These are phyloP conservation scores for Cicer arietinum DNA, from an alignment of 306 rosid species.

Conservation along the genomic window DNA sequence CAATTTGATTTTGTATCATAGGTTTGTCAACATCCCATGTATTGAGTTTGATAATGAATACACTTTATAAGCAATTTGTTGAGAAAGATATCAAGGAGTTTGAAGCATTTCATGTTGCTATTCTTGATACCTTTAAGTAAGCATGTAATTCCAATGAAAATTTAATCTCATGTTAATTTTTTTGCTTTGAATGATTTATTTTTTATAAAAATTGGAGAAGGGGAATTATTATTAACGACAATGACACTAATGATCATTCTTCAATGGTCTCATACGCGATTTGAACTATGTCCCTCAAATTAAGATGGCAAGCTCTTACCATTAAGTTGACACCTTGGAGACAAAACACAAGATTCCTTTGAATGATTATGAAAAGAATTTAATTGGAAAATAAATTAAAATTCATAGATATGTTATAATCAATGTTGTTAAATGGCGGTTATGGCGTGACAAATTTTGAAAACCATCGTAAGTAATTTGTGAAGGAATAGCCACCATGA, in stretches of 20 bases:
- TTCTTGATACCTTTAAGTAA: slow-evolving; percentile 71
- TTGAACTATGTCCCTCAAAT: no score
- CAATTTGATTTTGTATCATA: slow-evolving; percentile 41
- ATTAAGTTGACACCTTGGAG: no score
- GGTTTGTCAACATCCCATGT: slow-evolving; percentile 46
- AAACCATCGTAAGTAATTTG: no score
- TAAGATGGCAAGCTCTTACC: no score
- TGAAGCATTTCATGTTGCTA: slow-evolving; percentile 49
- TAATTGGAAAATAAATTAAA: background rate
- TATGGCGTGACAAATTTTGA: no score
- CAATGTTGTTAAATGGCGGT: background rate
- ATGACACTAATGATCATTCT: no score
- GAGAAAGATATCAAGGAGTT: slow-evolving; percentile 34
- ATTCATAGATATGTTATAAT: background rate
- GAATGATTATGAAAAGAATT: background rate
- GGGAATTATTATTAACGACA: no score
- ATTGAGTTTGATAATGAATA: slow-evolving; percentile 29
- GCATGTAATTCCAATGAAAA: background rate
- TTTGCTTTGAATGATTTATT: background rate
- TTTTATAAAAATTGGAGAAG: no score
- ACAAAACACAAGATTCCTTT: background rate
- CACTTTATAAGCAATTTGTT: slow-evolving; percentile 44
- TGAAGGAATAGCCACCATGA: no score
- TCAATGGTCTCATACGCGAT: no score
- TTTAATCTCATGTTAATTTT: background rate